Evolutionary conservation across 1,284 basidiomycete species (phyloP).

Genomic region (Laetiporus sulphureus): DNA sequence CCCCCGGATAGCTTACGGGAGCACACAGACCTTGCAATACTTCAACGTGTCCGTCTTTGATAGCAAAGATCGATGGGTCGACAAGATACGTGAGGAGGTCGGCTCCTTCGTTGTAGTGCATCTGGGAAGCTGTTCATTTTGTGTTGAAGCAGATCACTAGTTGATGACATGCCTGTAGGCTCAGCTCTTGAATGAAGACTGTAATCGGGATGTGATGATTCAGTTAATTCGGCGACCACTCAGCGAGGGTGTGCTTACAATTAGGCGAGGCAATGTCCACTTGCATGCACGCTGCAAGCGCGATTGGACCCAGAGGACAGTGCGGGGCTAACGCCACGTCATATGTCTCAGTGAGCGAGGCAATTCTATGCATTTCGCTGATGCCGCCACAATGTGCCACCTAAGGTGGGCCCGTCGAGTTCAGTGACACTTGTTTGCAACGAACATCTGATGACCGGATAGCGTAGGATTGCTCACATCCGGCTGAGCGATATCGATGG

Average conservation of each 20-base stretch:
- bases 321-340: slow-evolving; percentile 60
- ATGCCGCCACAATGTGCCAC: slow-evolving; percentile 69
- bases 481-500: slow-evolving; percentile 71
- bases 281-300: slow-evolving; percentile 65
- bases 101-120: slow-evolving; percentile 69
- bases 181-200: slow-evolving; percentile 67
- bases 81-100: slow-evolving; percentile 65
- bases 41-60: slow-evolving; percentile 54
- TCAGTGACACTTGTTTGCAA: neutral
- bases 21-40: slow-evolving; percentile 43
- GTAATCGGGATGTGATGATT: too few relatives aligned
- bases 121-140: slow-evolving; percentile 30
- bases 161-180: slow-evolving; percentile 40
- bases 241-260: slow-evolving; percentile 43
- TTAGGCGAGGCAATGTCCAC: slow-evolving; percentile 49
- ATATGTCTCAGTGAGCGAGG: slow-evolving; percentile 63
- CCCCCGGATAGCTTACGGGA: too few relatives aligned
- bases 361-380: slow-evolving; percentile 64
- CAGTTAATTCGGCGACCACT: too few relatives aligned
- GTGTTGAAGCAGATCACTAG: neutral
- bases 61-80: slow-evolving; percentile 52
- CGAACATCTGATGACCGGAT: neutral
- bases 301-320: slow-evolving; percentile 64
- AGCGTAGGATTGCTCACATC: slow-evolving; percentile 37
- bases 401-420: slow-evolving; percentile 24